phyloP scores from a whole-genome alignment of 2,329 filamentous ascomycete species.

The Trichoderma sp. region DNA sequence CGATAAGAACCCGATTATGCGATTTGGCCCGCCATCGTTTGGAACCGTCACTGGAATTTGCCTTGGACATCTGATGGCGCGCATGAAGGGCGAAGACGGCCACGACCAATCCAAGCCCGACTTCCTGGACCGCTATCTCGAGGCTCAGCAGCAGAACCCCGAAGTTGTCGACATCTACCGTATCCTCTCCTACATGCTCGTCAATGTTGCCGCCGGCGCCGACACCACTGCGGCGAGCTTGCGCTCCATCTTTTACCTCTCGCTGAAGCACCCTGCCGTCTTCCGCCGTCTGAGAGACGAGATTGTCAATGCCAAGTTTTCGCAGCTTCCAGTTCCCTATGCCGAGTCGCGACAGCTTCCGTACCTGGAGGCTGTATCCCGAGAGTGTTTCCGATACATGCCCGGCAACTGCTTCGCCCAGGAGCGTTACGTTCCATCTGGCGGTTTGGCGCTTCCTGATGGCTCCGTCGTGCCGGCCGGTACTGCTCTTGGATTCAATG shows the following conservation, averaged over 20 bases:
- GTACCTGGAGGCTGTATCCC: slow-evolving; percentile 40
- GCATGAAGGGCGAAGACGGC: slow-evolving; percentile 31
- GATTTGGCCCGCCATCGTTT: slow-evolving; percentile 35
- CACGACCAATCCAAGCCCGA: slow-evolving; percentile 32
- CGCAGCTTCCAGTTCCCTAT: background rate
- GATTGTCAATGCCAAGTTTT: slow-evolving; percentile 19
- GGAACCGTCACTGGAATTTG: slow-evolving; percentile 31
- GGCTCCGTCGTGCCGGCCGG: slow-evolving; percentile 33
- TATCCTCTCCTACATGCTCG: slow-evolving; percentile 35
- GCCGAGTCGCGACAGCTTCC: slow-evolving; percentile 15
- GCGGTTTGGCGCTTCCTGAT: slow-evolving; percentile 34
- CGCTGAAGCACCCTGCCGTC: slow-evolving; percentile 24
- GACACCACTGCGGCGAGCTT: slow-evolving; percentile 29
- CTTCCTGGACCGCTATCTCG: slow-evolving; percentile 43
- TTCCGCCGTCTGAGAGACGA: slow-evolving; percentile 25
- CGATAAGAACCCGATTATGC: slow-evolving; percentile 40
- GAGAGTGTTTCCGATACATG: slow-evolving; percentile 47
- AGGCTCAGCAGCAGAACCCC: slow-evolving; percentile 35
- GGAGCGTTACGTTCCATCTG: slow-evolving; percentile 44
- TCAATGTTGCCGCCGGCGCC: slow-evolving; percentile 32
- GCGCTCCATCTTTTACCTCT: slow-evolving; percentile 27
- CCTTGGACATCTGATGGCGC: slow-evolving; percentile 30
- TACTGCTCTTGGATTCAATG: slow-evolving; percentile 37
- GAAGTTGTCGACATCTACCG: slow-evolving; percentile 34
- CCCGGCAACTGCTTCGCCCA: slow-evolving; percentile 44